phyloP scores from a whole-genome alignment of 2,329 filamentous ascomycete genomes.

The Cladosporium sp. region DNA sequence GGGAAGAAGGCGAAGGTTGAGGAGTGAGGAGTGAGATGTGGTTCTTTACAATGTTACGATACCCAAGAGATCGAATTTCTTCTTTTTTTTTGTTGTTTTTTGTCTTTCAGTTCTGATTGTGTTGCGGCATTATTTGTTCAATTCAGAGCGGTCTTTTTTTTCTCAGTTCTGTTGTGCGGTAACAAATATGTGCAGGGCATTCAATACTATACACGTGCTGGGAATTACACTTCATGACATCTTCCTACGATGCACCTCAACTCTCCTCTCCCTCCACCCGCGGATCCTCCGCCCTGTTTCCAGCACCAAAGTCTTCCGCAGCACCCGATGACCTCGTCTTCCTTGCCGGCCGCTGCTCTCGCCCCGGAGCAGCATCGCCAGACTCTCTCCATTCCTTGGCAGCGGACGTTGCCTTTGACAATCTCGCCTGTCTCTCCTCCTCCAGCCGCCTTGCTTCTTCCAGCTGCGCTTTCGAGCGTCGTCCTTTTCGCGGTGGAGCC shows the following conservation, averaged over 20 bases:
- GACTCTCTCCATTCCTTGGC: neutral
- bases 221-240: too few relatives aligned
- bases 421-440: neutral
- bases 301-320: neutral
- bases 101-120: neutral
- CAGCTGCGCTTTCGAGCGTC: constrained; percentile 6
- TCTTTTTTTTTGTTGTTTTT: neutral
- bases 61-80: neutral
- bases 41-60: neutral
- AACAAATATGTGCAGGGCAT: too few relatives aligned
- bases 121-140: too few relatives aligned
- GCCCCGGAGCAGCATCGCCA: neutral
- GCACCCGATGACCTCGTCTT: neutral
- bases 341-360: neutral
- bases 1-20: constrained; percentile 28
- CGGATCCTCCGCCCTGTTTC: neutral
- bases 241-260: too few relatives aligned
- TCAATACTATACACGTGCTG: too few relatives aligned
- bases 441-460: constrained; percentile 5
- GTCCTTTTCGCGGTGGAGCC: neutral
- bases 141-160: too few relatives aligned
- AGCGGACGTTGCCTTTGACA: neutral
- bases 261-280: neutral
- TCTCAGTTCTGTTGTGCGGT: too few relatives aligned
- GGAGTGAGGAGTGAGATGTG: constrained; percentile 5